Conservation (phyloP, 2,329 filamentous ascomycete species). For the Emmonsiellopsis sp. region DNA sequence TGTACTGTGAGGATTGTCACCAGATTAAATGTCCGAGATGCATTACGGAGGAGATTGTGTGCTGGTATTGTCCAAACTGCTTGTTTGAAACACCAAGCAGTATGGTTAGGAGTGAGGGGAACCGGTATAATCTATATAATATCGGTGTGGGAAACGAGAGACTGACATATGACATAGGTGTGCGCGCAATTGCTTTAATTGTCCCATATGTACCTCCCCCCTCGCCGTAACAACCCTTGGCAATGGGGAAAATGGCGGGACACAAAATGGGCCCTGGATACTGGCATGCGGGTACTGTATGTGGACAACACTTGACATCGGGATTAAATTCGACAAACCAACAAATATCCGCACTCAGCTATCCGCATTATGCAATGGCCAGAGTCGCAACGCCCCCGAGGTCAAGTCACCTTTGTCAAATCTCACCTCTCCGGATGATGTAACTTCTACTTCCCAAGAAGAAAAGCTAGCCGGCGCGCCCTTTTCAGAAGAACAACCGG, state of each 20-base stretch:
- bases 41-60: constrained; percentile 84
- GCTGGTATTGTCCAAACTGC: constrained; percentile 91
- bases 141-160: neutral
- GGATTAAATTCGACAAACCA: constrained; percentile 79
- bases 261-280: constrained; percentile 55
- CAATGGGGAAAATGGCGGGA: constrained; percentile 33
- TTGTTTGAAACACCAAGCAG: constrained; percentile 93
- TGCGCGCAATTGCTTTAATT: constrained; percentile 90
- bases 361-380: constrained; percentile 51
- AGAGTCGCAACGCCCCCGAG: constrained; percentile 28
- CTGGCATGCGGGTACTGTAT: constrained; percentile 84
- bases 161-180: constrained; percentile 50
- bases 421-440: constrained; percentile 24
- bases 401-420: constrained; percentile 30
- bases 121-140: constrained; percentile 52
- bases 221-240: constrained; percentile 66
- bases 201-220: constrained; percentile 76
- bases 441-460: constrained; percentile 12
- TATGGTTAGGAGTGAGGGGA: constrained; percentile 84
- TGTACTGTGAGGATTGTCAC: constrained; percentile 97
- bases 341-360: constrained; percentile 79
- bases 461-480: constrained; percentile 13
- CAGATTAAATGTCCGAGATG: constrained; percentile 91
- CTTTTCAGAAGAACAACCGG: constrained; percentile 26
- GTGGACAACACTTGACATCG: constrained; percentile 85